Percentiles rank a stretch among this genome's conserved stretches.
These are phyloP conservation scores for Scheffersomyces quercinus DNA, from an alignment of 1,139 yeast species.

Conservation along the genomic window DNA sequence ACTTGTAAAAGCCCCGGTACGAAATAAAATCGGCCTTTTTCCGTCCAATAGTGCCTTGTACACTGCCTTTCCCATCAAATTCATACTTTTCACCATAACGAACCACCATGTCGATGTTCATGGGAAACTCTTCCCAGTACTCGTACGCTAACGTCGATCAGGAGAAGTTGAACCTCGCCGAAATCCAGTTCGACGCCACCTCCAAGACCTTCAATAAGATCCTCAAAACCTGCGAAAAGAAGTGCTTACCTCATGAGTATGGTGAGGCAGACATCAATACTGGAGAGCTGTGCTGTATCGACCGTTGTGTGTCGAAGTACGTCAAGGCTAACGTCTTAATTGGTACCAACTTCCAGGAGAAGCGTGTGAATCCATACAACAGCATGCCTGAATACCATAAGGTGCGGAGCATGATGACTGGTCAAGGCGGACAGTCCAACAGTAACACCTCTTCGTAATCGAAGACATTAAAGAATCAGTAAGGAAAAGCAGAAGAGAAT, in stretches of 20 bases:
- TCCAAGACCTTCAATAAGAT: slow-evolving; percentile 64
- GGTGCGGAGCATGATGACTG: slow-evolving; percentile 15
- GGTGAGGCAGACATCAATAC: slow-evolving; percentile 79
- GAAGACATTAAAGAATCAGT: too few relatives aligned
- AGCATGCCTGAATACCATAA: slow-evolving; percentile 44
- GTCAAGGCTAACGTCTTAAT: slow-evolving; percentile 63
- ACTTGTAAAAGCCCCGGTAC: too few relatives aligned
- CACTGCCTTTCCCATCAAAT: too few relatives aligned
- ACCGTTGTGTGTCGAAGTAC: slow-evolving; percentile 76
- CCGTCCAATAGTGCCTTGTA: too few relatives aligned
- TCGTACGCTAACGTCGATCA: slow-evolving; percentile 55
- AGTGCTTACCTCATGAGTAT: slow-evolving; percentile 73
- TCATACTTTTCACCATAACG: too few relatives aligned
- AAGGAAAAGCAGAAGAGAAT: too few relatives aligned
- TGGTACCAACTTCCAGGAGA: slow-evolving; percentile 47
- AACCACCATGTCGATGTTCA: slow-evolving; percentile 61
- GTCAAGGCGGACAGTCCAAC: too few relatives aligned
- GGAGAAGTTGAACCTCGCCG: slow-evolving; percentile 68
- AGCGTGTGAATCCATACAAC: slow-evolving; percentile 30
- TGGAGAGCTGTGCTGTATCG: slow-evolving; percentile 75
- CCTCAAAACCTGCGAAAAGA: slow-evolving; percentile 56
- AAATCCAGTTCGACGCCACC: slow-evolving; percentile 74
- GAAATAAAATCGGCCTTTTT: too few relatives aligned
- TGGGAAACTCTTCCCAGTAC: slow-evolving; percentile 48
- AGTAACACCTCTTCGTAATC: too few relatives aligned